These are phyloP conservation scores for Kluyveromyces starmeri DNA, from an alignment of 805 yeast species.

Conservation along the genomic window DNA sequence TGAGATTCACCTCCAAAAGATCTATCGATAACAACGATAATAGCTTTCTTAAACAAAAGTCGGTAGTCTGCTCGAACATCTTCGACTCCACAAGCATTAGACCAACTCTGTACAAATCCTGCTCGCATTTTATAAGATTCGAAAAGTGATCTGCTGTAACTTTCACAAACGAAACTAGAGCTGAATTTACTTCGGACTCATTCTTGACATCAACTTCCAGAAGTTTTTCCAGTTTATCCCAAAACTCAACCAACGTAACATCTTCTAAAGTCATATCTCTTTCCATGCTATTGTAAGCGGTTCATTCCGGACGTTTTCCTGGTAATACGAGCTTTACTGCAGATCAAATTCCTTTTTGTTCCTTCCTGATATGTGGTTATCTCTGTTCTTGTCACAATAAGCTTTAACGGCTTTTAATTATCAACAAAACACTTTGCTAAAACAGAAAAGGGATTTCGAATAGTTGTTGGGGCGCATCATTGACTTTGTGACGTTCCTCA, in stretches of 20 bases:
- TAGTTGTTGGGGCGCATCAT: too few species aligned
- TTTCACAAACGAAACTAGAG: constrained; percentile 23
- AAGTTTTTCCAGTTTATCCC: constrained; percentile 23
- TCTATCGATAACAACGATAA: constrained; percentile 36
- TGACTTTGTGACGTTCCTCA: too few species aligned
- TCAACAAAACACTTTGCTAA: too few species aligned
- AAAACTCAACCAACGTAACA: constrained; percentile 12
- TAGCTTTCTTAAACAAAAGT: constrained; percentile 43
- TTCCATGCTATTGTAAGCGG: background rate
- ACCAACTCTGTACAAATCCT: constrained; percentile 31
- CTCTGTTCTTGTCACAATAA: too few species aligned
- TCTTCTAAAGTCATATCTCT: background rate
- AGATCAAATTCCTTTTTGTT: too few species aligned
- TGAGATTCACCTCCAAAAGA: constrained; percentile 29
- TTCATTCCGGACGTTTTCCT: too few species aligned
- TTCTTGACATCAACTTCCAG: constrained; percentile 11
- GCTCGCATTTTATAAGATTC: constrained; percentile 20
- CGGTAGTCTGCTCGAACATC: constrained; percentile 31
- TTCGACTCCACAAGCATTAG: constrained; percentile 27
- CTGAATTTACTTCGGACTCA: constrained; percentile 17
- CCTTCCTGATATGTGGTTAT: too few species aligned
- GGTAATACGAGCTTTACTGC: too few species aligned
- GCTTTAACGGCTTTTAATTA: too few species aligned
- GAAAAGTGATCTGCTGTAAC: constrained; percentile 22
- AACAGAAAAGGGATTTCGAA: too few species aligned